Percentiles rank a stretch among this genome's conserved stretches.
These are phyloP conservation scores for Malassezia sp. DNA, from an alignment of 1,284 basidiomycete species.

Conservation along the genomic window DNA sequence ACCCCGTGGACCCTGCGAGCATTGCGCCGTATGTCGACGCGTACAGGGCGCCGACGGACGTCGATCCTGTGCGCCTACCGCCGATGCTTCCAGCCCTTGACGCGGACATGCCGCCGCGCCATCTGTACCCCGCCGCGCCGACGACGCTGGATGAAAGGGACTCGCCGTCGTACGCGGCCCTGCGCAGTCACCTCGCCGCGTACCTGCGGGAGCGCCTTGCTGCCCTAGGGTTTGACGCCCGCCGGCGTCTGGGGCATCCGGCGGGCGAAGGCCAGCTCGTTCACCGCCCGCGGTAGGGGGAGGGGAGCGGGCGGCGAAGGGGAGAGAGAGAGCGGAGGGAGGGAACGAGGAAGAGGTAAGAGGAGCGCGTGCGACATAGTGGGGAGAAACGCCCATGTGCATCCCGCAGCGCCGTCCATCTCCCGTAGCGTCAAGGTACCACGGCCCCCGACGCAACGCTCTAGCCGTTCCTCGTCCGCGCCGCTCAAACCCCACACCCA, in stretches of 20 bases:
- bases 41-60: background rate
- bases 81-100: background rate
- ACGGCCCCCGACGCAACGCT: too few relatives aligned
- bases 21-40: background rate
- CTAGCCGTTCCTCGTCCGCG: too few relatives aligned
- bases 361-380: too few relatives aligned
- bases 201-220: constrained; percentile 13
- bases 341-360: too few relatives aligned
- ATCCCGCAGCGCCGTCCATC: too few relatives aligned
- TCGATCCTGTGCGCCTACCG: background rate
- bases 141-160: constrained; percentile 4
- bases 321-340: too few relatives aligned
- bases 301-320: too few relatives aligned
- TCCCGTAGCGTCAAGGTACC: too few relatives aligned
- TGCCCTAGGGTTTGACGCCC: constrained; percentile 6
- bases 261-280: constrained; percentile 5
- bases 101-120: background rate
- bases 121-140: constrained; percentile 1
- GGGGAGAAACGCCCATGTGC: too few relatives aligned
- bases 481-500: too few relatives aligned
- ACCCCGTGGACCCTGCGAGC: constrained; percentile 17
- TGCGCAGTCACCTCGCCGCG: constrained; percentile 17
- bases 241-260: background rate
- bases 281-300: too few relatives aligned
- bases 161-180: background rate